Conservation (phyloP, 75 land plant genomes). For the Cryptomeria japonica region DNA sequence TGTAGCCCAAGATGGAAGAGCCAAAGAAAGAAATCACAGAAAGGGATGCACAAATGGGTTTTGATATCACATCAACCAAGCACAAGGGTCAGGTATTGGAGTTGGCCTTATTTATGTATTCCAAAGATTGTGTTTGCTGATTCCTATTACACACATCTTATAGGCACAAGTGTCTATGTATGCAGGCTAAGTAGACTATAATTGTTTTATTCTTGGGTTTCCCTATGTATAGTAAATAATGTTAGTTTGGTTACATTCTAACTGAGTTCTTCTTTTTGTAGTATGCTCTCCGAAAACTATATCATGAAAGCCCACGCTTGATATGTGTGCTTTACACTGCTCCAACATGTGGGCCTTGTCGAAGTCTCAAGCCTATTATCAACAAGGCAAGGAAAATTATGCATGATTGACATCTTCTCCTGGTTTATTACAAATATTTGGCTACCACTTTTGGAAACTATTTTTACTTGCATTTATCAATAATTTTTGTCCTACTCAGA, state of each 20-base stretch:
- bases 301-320: slow-evolving; percentile 96
- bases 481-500: not conserved
- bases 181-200: not conserved
- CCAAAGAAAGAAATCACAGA: slow-evolving; percentile 71
- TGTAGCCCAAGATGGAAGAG: slow-evolving; percentile 66
- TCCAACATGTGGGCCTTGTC: slow-evolving; percentile 98
- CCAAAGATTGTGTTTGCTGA: not conserved
- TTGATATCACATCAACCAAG: slow-evolving; percentile 85
- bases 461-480: not conserved
- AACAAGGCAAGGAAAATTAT: slow-evolving; percentile 60
- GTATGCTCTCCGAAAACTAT: slow-evolving; percentile 94
- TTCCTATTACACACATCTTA: not conserved
- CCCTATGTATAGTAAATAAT: not conserved
- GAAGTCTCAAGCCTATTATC: slow-evolving; percentile 90
- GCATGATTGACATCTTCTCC: not conserved
- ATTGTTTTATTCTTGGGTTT: not conserved
- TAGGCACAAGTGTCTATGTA: not conserved
- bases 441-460: not conserved
- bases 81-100: slow-evolving; percentile 89
- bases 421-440: not conserved
- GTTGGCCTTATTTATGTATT: not conserved
- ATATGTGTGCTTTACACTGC: slow-evolving; percentile 87
- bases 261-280: slow-evolving; percentile 23
- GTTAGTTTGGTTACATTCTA: not conserved
- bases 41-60: slow-evolving; percentile 76